Percentiles rank a stretch among this genome's conserved stretches.
phyloP scores from a whole-genome alignment of 164 flowering plant species.

The Saururus chinensis region DNA sequence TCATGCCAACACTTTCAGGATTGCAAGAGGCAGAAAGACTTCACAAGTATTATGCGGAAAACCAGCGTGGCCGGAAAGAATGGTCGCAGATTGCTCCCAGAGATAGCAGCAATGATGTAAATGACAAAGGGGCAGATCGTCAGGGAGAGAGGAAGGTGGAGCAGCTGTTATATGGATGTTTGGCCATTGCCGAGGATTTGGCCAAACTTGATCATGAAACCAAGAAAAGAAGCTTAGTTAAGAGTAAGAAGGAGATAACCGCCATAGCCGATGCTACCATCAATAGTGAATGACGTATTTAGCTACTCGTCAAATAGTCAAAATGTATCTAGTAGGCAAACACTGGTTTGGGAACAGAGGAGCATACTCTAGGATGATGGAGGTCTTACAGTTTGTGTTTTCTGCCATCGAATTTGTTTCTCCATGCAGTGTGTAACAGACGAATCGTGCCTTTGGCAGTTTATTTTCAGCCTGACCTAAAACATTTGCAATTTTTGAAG shows the following conservation, averaged over 20 bases:
- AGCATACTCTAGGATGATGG: not conserved
- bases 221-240: conserved; percentile 34
- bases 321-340: not conserved
- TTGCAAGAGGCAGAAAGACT: conserved; percentile 57
- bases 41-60: conserved; percentile 31
- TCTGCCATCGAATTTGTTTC: not conserved
- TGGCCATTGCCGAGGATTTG: conserved; percentile 52
- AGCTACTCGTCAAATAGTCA: too few relatives aligned
- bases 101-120: not conserved
- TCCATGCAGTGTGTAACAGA: too few relatives aligned
- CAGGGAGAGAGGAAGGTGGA: conserved; percentile 14
- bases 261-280: conserved; percentile 36
- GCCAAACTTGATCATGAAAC: conserved; percentile 45
- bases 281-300: not conserved
- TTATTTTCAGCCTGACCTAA: too few relatives aligned
- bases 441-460: too few relatives aligned
- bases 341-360: not conserved
- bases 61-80: conserved; percentile 44
- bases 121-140: conserved; percentile 2
- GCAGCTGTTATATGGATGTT: conserved; percentile 38
- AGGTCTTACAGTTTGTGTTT: not conserved
- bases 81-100: conserved; percentile 14
- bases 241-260: conserved; percentile 58
- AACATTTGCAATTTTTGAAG: too few relatives aligned
- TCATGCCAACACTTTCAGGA: conserved; percentile 46